phyloP scores from a whole-genome alignment of 345 rosid species.

The Moringa oleifera region DNA sequence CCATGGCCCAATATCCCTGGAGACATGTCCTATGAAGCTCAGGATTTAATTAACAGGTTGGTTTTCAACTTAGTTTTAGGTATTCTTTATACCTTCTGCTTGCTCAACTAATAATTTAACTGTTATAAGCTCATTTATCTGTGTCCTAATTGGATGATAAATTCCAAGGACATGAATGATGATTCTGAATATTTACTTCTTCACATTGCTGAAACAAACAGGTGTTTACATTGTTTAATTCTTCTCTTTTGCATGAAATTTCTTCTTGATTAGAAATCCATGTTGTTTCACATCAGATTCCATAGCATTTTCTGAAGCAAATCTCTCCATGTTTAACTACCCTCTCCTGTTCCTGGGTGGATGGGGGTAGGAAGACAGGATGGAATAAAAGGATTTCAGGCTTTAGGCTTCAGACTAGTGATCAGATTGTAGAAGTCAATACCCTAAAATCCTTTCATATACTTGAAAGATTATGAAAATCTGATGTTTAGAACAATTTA shows the following conservation, averaged over 20 bases:
- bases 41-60: conserved; percentile 77
- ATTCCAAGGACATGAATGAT: too few relatives aligned
- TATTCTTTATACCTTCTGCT: conserved; percentile 9
- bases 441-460: background rate
- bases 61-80: conserved; percentile 8
- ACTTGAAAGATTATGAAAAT: too few relatives aligned
- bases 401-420: too few relatives aligned
- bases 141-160: too few relatives aligned
- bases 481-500: background rate
- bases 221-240: too few relatives aligned
- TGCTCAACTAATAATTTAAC: background rate
- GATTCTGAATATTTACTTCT: background rate
- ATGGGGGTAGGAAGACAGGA: background rate
- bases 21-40: conserved; percentile 71
- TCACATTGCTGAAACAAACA: too few relatives aligned
- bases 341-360: background rate
- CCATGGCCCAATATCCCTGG: conserved; percentile 72
- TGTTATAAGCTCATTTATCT: background rate
- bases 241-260: too few relatives aligned
- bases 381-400: too few relatives aligned
- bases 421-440: background rate
- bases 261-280: too few relatives aligned
- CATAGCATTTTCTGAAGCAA: too few relatives aligned
- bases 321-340: background rate
- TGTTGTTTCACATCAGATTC: too few relatives aligned